These are phyloP conservation scores for Melaleuca alternifolia DNA, from an alignment of 345 rosid genomes.

Conservation along the genomic window DNA sequence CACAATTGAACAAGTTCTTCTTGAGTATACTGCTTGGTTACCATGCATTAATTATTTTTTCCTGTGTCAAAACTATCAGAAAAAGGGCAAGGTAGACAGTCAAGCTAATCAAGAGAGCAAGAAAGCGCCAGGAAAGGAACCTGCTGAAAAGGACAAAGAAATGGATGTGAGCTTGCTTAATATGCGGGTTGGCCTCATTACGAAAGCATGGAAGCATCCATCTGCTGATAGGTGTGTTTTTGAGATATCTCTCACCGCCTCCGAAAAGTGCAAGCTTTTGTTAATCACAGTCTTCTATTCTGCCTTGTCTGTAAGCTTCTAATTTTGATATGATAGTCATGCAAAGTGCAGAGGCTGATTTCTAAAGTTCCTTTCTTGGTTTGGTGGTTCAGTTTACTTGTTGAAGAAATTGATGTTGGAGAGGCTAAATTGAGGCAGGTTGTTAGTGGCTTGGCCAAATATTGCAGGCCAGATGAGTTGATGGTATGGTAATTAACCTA, in stretches of 20 bases:
- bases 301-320: background rate
- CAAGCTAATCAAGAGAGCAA: constrained; percentile 55
- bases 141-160: constrained; percentile 61
- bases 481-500: constrained; percentile 32
- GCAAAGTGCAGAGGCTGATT: background rate
- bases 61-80: constrained; percentile 23
- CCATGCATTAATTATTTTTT: background rate
- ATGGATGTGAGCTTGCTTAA: constrained; percentile 81
- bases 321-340: background rate
- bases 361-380: background rate
- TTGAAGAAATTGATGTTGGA: constrained; percentile 94
- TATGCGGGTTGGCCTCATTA: constrained; percentile 77
- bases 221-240: constrained; percentile 86
- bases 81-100: constrained; percentile 34
- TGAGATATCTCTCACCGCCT: constrained; percentile 2
- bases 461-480: constrained; percentile 70
- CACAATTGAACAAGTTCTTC: background rate
- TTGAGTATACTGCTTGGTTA: background rate
- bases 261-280: background rate
- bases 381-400: constrained; percentile 60
- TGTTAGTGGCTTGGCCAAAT: constrained; percentile 96
- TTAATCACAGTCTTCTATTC: background rate
- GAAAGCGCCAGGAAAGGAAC: constrained; percentile 40
- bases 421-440: constrained; percentile 86
- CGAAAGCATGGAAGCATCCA: constrained; percentile 96